Evolutionary conservation across 2,329 filamentous ascomycete genomes (phyloP), one percentile per base, ranked within the genome.

Genomic region (Paraconiothyrium brasiliense): DNA sequence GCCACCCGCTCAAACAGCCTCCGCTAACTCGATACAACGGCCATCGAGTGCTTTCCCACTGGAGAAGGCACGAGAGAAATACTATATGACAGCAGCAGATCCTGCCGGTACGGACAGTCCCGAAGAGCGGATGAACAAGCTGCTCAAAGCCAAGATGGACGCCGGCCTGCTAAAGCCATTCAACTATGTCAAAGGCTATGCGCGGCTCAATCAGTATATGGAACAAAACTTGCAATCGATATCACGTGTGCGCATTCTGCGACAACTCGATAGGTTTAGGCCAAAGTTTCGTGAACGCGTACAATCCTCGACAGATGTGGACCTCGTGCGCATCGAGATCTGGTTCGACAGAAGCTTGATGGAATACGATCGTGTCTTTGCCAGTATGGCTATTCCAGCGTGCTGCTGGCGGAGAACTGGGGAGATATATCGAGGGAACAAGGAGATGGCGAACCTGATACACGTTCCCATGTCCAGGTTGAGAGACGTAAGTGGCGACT

Each of bases 341-440:
- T 98, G 95, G 94, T 98, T 99, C 75, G 95, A 99, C 79, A 89
- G 91, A 72, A 95, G 92, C 66, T 82, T 99, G 69, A 95, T 98
- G 91, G 95, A 98, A 76, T 98, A 98, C 72, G 95, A 99, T 74
- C 92, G 95, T 35, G 94, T 99, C 1, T 99, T 99, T 82, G 95
- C 95, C 1, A 97, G 93, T 77, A 99, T 99, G 95, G 95, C 95
- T 1, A 94, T 99, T 64, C 95, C 95, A 0, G 95, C 95, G 14
- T 99, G 95, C 79, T 97, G 94, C 77, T 99, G 95, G 95, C 87
- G 95, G 72, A 86, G 95, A 73, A 99, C 95, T 0, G 95, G 95
- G 10, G 95, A 99, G 82, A 98, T 99, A 51, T 98, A 97, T 76
- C 86, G 95, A 67, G 95, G 94, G 0, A 99, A 99, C 78, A 97